Percentiles rank a stretch among this genome's conserved stretches.
Conservation (phyloP, 306 rosid species). For the Rosa rugosa region DNA sequence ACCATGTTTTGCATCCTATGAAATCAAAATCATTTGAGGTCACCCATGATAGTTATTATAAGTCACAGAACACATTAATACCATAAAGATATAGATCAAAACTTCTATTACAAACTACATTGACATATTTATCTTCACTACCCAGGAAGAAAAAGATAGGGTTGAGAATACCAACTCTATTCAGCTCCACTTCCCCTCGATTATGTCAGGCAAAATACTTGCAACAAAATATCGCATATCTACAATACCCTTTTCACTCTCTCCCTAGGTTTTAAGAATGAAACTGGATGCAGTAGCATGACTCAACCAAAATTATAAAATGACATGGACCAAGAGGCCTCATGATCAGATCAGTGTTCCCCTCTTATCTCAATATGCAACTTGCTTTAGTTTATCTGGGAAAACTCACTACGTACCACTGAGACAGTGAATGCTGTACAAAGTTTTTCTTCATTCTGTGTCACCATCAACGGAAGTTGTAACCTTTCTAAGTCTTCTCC, state of each 20-base stretch:
- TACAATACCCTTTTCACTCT: slow-evolving; percentile 8
- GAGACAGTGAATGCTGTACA: slow-evolving; percentile 78
- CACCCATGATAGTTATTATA: not conserved
- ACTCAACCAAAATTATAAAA: not conserved
- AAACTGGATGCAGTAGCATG: slow-evolving; percentile 3
- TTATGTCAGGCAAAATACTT: not conserved
- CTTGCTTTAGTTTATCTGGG: slow-evolving; percentile 1
- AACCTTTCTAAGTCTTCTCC: slow-evolving; percentile 77
- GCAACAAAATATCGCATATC: not conserved
- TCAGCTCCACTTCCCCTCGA: not conserved
- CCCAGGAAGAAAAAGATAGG: not conserved
- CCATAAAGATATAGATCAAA: not conserved
- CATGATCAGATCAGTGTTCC: not conserved
- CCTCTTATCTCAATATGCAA: not conserved
- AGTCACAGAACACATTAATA: not conserved
- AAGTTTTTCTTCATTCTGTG: slow-evolving; percentile 70
- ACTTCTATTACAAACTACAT: not conserved
- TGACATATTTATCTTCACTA: slow-evolving; percentile 5
- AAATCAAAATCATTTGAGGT: slow-evolving; percentile 22
- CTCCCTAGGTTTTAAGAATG: not conserved
- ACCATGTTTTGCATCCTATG: slow-evolving; percentile 79
- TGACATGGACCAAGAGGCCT: not conserved
- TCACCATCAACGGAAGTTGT: slow-evolving; percentile 82
- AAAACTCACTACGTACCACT: slow-evolving; percentile 55
- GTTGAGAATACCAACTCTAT: not conserved